Conservation (phyloP, 2,329 filamentous ascomycete genomes). For the Pseudogymnoascus sp. region DNA sequence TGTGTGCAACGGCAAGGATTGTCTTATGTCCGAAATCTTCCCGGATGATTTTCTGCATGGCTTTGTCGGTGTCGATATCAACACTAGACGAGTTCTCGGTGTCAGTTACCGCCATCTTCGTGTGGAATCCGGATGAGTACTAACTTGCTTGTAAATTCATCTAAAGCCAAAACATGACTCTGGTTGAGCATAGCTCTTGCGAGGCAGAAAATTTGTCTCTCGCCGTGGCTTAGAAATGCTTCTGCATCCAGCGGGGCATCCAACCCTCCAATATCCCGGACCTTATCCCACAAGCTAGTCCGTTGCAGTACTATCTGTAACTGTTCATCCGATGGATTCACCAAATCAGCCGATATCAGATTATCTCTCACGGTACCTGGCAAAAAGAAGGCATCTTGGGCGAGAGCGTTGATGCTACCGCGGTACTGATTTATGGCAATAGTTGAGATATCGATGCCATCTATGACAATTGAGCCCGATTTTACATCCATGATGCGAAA, state of each 20-base stretch:
- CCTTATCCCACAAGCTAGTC: slow-evolving; percentile 16
- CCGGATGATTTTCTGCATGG: slow-evolving; percentile 46
- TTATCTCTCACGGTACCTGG: slow-evolving; percentile 28
- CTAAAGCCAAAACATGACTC: not conserved
- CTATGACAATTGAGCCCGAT: slow-evolving; percentile 34
- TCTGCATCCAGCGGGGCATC: slow-evolving; percentile 36
- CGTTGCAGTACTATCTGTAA: not conserved
- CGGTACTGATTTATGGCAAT: slow-evolving; percentile 34
- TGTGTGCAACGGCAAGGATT: slow-evolving; percentile 34
- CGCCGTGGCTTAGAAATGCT: slow-evolving; percentile 36
- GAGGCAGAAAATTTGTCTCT: slow-evolving; percentile 56
- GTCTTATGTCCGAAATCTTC: slow-evolving; percentile 45
- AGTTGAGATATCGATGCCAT: slow-evolving; percentile 34
- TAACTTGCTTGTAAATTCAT: slow-evolving; percentile 13
- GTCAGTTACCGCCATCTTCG: not conserved
- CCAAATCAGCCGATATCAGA: not conserved
- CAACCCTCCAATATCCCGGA: slow-evolving; percentile 19
- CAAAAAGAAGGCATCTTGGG: slow-evolving; percentile 37
- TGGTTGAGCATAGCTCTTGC: slow-evolving; percentile 46
- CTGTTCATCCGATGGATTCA: not conserved
- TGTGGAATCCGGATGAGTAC: not conserved
- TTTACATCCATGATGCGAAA: slow-evolving; percentile 40
- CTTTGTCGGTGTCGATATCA: slow-evolving; percentile 46
- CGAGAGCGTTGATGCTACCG: slow-evolving; percentile 33
- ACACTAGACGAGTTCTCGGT: slow-evolving; percentile 33